Base-by-base conservation (phyloP, 1,139 yeast species). In the Magnusiomyces clavatus region DNA sequence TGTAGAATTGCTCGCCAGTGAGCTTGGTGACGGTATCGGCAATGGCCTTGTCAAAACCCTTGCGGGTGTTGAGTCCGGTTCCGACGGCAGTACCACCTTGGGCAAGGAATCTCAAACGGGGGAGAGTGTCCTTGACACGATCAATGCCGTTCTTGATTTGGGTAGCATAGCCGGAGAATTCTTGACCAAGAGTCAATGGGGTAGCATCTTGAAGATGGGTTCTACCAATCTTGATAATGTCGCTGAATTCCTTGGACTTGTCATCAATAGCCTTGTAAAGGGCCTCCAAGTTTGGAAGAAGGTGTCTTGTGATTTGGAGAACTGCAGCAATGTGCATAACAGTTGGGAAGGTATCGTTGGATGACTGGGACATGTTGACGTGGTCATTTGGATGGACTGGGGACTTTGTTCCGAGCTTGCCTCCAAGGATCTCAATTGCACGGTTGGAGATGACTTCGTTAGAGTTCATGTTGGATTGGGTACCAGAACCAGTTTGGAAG, bases 41-140 rank as follows among this genome's bases (percentile, higher is more conserved):
- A 60, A 92, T 80, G 64, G 85, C 82, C 61, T 75, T 82, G 65
- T 89, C 95, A 69, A 86, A 92, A 17, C 97, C 97, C 68, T 80
- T 80, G 67, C 71, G 83, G 71, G 98, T 90, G 81, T 92, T 92
- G 62, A 92, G 80, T 59, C 98, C 98, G 54, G 98, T 92, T 63
- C 98, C 98, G 54, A 92, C 98, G 56, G 98, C 98, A 59, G 98
- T 92, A 73, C 98, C 98, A 74, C 98, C 98, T 77, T 92, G 98
- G 51, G 98, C 98, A 64, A 92, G 80, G 67, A 69, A 81, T 65
- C 83, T 77, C 69, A 92, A 78, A 70, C 83, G 81, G 60, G 88
- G 88, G 60, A 92, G 78, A 51, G 84, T 70, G 58, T 74, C 75
- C 74, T 88, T 88, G 57, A 92, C 83, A 69, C 98, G 81, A 62